Evolutionary conservation across 176 grass and related monocot genomes (phyloP).

Genomic region (Ensete ventricosum): DNA sequence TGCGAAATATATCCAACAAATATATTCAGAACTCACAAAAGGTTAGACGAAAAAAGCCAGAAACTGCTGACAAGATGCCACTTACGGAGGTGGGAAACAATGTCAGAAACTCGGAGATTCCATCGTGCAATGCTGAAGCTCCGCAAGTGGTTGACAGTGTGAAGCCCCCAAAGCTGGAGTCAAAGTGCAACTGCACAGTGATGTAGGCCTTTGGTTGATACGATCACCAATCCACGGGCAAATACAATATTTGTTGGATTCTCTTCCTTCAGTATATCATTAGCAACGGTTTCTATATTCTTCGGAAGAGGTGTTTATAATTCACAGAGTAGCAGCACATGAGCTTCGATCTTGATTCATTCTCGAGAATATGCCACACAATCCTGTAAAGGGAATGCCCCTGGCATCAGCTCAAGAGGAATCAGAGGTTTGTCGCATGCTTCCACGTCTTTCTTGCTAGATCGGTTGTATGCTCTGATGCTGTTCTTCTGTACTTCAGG

Average conservation of each 20-base stretch:
- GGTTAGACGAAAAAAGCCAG: not conserved
- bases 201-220: not conserved
- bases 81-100: not conserved
- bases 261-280: not conserved
- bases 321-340: not conserved
- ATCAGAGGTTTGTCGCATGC: not conserved
- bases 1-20: not conserved
- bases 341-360: not conserved
- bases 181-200: constrained; percentile 1
- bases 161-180: constrained; percentile 7
- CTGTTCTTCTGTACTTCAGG: not conserved
- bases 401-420: not conserved
- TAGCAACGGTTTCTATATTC: not conserved
- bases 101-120: not conserved
- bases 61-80: not conserved
- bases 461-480: not conserved
- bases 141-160: not conserved
- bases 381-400: not conserved
- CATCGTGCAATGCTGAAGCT: not conserved
- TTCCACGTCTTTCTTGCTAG: not conserved
- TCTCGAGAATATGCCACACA: not conserved
- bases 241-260: not conserved
- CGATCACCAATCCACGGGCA: not conserved
- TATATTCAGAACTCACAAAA: not conserved
- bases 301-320: not conserved